Percentiles rank a stretch among this genome's conserved stretches.
These are phyloP conservation scores for Gliomastix tumulicola DNA, from an alignment of 2,329 filamentous ascomycete genomes.

Conservation along the genomic window DNA sequence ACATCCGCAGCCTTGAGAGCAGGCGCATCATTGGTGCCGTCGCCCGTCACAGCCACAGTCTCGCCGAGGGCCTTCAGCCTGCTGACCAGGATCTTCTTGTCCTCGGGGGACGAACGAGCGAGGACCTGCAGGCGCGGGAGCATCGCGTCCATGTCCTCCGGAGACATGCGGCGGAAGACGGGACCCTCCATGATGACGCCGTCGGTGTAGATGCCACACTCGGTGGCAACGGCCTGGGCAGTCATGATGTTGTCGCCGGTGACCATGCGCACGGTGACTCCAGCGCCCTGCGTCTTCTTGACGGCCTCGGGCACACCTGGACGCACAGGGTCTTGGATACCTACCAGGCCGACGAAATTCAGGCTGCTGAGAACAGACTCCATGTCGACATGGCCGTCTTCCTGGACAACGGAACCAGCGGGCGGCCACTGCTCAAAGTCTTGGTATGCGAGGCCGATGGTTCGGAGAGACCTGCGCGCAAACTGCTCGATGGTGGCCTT, in stretches of 20 bases:
- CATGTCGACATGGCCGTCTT: conserved; percentile 52
- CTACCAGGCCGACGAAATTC: conserved; percentile 64
- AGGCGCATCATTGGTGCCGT: conserved; percentile 61
- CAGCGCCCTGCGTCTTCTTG: conserved; percentile 53
- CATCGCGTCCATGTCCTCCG: conserved; percentile 42
- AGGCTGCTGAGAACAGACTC: conserved; percentile 54
- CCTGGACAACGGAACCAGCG: conserved; percentile 52
- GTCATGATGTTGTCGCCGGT: conserved; percentile 63
- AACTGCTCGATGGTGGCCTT: conserved; percentile 41
- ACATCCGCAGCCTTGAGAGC: conserved; percentile 60
- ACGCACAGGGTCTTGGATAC: conserved; percentile 64
- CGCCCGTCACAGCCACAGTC: conserved; percentile 57
- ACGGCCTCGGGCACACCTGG: conserved; percentile 60
- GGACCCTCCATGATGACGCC: conserved; percentile 62
- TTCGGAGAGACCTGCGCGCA: conserved; percentile 61
- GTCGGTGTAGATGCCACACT: conserved; percentile 56
- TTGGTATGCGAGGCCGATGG: conserved; percentile 67
- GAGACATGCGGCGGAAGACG: conserved; percentile 49
- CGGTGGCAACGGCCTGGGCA: conserved; percentile 55
- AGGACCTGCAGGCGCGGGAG: conserved; percentile 43
- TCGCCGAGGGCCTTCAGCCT: conserved; percentile 47
- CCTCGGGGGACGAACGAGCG: conserved; percentile 52
- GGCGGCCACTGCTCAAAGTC: conserved; percentile 67
- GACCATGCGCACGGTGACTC: conserved; percentile 65
- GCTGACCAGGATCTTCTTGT: conserved; percentile 49